Evolutionary conservation across 78 protist species (phyloP).

Genomic region (Speleostelium caveatum): DNA sequence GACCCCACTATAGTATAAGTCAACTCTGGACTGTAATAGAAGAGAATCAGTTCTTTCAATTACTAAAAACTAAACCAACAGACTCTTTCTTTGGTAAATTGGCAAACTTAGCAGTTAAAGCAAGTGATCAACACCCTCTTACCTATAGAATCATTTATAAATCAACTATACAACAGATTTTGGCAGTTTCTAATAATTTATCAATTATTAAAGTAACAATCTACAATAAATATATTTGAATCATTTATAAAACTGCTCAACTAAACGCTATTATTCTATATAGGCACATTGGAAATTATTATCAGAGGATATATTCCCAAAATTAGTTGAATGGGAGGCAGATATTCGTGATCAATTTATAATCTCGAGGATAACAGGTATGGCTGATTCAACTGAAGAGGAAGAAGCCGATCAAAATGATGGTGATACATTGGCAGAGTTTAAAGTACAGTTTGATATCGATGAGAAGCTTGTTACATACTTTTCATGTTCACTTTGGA

Average conservation of each 20-base stretch:
- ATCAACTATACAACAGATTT: slow-evolving; percentile 22
- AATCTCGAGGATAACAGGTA: slow-evolving; percentile 44
- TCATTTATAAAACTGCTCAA: too few species aligned
- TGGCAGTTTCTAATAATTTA: slow-evolving; percentile 45
- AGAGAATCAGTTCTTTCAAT: slow-evolving; percentile 35
- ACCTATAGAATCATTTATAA: slow-evolving; percentile 45
- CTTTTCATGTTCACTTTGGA: slow-evolving; percentile 60
- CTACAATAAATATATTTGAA: not conserved
- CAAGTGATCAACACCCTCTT: slow-evolving; percentile 57
- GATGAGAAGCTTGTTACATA: slow-evolving; percentile 58
- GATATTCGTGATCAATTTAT: slow-evolving; percentile 57
- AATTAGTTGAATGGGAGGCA: slow-evolving; percentile 22
- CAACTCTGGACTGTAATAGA: slow-evolving; percentile 13
- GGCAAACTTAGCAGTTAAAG: slow-evolving; percentile 43
- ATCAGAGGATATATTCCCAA: slow-evolving; percentile 19
- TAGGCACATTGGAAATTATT: slow-evolving; percentile 42
- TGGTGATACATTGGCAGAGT: slow-evolving; percentile 25
- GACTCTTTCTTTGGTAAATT: slow-evolving; percentile 37
- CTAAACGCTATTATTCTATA: too few species aligned
- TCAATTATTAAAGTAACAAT: slow-evolving; percentile 32
- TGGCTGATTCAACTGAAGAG: slow-evolving; percentile 41
- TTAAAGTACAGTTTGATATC: slow-evolving; percentile 47
- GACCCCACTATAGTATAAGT: slow-evolving; percentile 49
- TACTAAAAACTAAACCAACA: slow-evolving; percentile 27
- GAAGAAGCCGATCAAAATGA: slow-evolving; percentile 76